Evolutionary conservation across 2,329 filamentous ascomycete species (phyloP).

Genomic region (Trichoderma sp.): DNA sequence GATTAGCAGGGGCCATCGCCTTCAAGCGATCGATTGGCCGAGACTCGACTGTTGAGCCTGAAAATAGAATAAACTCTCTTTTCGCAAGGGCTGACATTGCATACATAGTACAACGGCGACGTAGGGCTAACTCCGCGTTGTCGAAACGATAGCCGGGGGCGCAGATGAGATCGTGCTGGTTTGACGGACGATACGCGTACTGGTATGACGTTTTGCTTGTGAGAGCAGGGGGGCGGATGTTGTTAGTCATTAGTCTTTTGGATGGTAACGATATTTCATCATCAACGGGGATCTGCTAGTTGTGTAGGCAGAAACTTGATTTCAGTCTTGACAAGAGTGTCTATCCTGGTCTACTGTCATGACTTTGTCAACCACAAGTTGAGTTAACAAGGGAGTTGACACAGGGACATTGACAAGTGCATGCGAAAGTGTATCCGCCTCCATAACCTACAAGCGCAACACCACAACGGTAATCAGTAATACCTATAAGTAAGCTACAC

Average conservation of each 20-base stretch:
- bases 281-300: too few relatives aligned
- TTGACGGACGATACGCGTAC: conserved; percentile 4
- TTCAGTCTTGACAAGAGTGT: too few relatives aligned
- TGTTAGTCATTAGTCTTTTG: not conserved
- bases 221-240: not conserved
- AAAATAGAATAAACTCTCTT: conserved; percentile 9
- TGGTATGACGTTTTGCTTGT: not conserved
- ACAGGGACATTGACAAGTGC: too few relatives aligned
- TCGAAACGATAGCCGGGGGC: too few relatives aligned
- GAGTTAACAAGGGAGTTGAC: too few relatives aligned
- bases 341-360: too few relatives aligned
- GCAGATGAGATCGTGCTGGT: not conserved
- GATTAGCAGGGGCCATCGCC: not conserved
- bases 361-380: not conserved
- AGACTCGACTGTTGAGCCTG: not conserved
- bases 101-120: not conserved
- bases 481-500: too few relatives aligned
- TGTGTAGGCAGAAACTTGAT: too few relatives aligned
- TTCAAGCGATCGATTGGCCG: conserved; percentile 5
- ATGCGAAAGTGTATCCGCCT: too few relatives aligned
- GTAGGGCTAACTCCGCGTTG: too few relatives aligned
- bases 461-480: too few relatives aligned
- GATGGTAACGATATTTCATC: not conserved
- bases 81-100: conserved; percentile 6
- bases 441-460: too few relatives aligned